Evolutionary conservation across 2,329 filamentous ascomycete species (phyloP).

Genomic region (Trichoderma asperellum): DNA sequence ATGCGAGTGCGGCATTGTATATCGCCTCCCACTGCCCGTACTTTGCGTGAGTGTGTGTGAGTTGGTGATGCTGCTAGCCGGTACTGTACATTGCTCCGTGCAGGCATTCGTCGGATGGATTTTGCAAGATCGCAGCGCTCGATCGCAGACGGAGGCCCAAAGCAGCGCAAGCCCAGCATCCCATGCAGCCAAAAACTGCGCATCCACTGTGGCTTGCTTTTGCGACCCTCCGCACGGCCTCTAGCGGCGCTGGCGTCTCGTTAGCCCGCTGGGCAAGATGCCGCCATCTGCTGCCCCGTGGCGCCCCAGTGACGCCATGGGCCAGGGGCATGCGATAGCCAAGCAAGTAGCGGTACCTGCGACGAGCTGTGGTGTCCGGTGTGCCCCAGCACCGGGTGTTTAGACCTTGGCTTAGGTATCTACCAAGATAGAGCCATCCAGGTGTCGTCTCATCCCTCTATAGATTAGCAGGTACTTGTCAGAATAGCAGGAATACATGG

Average conservation of each 20-base stretch:
- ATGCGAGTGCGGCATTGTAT: not conserved
- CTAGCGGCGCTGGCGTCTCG: slow-evolving; percentile 1
- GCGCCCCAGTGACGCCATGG: slow-evolving; percentile 35
- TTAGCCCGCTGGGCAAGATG: slow-evolving; percentile 16
- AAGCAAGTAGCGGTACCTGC: not conserved
- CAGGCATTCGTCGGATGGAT: not conserved
- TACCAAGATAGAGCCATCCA: not conserved
- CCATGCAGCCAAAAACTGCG: not conserved
- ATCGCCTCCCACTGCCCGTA: not conserved
- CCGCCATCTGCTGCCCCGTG: slow-evolving; percentile 25
- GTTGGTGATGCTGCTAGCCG: not conserved
- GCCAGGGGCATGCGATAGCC: slow-evolving; percentile 31
- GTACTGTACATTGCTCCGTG: not conserved
- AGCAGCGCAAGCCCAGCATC: not conserved
- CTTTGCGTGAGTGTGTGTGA: not conserved
- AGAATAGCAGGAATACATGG: not conserved
- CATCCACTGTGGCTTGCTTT: slow-evolving; percentile 7
- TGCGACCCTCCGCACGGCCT: slow-evolving; percentile 14
- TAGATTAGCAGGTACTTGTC: not conserved
- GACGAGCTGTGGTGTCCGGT: not conserved
- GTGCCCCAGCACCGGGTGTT: no score
- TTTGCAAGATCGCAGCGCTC: slow-evolving; percentile 14
- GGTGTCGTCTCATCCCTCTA: not conserved
- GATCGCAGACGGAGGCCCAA: slow-evolving; percentile 16
- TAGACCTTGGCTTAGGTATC: no score